Percentiles rank a stretch among this genome's conserved stretches.
Evolutionary conservation across 2,329 filamentous ascomycete species (phyloP).

Genomic region (Lachnellula arida): DNA sequence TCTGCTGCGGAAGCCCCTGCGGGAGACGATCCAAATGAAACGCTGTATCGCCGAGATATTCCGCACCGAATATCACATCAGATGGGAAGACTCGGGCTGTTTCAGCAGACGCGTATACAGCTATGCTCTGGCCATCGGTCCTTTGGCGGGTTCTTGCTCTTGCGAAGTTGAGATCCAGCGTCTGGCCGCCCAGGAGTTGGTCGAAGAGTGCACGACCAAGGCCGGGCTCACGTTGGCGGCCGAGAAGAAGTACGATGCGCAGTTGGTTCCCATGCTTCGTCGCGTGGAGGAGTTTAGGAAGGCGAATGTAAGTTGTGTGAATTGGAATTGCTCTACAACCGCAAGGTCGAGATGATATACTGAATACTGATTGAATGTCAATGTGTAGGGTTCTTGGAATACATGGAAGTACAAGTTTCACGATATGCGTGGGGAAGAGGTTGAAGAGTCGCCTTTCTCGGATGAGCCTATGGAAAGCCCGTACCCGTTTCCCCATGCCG

Average conservation of each 20-base stretch:
- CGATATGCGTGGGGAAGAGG: not conserved
- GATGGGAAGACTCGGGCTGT: not conserved
- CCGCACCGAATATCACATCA: not conserved
- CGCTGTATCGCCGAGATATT: not conserved
- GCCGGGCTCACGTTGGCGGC: not conserved
- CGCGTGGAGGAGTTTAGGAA: not conserved
- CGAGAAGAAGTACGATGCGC: not conserved
- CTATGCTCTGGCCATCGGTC: not conserved
- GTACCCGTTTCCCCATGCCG: not conserved
- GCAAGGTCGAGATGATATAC: not conserved
- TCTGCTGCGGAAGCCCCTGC: not conserved
- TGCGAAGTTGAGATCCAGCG: not conserved
- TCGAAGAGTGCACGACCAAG: not conserved
- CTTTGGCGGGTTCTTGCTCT: not conserved
- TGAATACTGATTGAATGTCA: not conserved
- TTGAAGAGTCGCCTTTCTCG: not conserved
- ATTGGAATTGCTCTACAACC: not conserved
- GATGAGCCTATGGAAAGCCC: not conserved
- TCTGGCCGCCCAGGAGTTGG: not conserved
- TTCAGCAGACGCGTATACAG: not conserved
- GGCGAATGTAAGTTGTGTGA: not conserved
- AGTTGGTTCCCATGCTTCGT: not conserved
- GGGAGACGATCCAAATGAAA: not conserved
- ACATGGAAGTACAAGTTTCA: not conserved
- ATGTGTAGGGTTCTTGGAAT: not conserved